These are phyloP conservation scores for Ambispora gerdemannii DNA, from an alignment of 192 early-diverging fungal species.

Conservation along the genomic window DNA sequence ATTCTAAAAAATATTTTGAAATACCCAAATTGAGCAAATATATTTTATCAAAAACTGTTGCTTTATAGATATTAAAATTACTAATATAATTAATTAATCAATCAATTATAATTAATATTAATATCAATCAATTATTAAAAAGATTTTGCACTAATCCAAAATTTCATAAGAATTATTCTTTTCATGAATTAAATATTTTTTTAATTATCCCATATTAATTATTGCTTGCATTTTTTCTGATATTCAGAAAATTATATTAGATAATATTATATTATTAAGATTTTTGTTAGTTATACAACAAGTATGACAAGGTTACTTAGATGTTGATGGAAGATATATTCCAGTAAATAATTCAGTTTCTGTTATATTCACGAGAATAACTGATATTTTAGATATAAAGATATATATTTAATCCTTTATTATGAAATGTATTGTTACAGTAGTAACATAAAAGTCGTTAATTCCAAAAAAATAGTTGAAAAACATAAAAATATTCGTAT, in stretches of 20 bases:
- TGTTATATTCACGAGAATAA: not conserved
- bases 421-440: not conserved
- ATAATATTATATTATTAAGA: no score
- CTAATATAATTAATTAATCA: not conserved
- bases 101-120: no score
- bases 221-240: not conserved
- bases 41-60: not conserved
- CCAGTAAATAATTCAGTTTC: not conserved
- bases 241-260: not conserved
- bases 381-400: not conserved
- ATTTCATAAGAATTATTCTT: not conserved
- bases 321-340: not conserved
- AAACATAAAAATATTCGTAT: no score
- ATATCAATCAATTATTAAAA: no score
- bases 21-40: no score
- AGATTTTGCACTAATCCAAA: no score
- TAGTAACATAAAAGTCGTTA: no score
- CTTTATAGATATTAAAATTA: not conserved
- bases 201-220: not conserved
- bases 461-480: no score
- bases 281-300: no score
- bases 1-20: not conserved
- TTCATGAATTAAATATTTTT: not conserved
- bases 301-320: not conserved
- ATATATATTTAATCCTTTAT: not conserved